A percentile compares a stretch with the other conserved stretches of the same genome.
phyloP scores from a whole-genome alignment of 768 basidiomycete species.

The Lentinula lateritia region DNA sequence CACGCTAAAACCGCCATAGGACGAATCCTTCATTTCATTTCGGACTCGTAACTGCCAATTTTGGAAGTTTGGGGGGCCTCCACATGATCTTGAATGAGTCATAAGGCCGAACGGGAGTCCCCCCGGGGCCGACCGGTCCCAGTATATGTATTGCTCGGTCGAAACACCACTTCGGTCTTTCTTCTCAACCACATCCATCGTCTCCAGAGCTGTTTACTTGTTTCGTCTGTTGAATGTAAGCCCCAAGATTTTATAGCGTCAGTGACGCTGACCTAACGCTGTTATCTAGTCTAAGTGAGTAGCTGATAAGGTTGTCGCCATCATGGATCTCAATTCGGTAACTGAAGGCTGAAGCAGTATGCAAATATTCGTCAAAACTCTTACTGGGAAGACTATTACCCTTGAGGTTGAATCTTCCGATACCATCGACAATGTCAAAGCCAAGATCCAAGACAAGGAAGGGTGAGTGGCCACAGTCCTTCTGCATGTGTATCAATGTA shows the following conservation, averaged over 20 bases:
- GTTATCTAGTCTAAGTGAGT: neutral
- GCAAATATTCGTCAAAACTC: conserved; percentile 55
- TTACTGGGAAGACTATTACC: conserved; percentile 57
- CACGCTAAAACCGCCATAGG: too few relatives aligned
- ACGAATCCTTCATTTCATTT: too few relatives aligned
- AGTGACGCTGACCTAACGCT: neutral
- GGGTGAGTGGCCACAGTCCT: neutral
- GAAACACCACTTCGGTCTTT: neutral
- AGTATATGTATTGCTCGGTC: too few relatives aligned
- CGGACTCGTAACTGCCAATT: too few relatives aligned
- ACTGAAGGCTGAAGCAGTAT: conserved; percentile 48
- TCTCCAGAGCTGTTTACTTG: neutral
- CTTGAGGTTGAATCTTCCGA: neutral
- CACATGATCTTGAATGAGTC: too few relatives aligned
- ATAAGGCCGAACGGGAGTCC: too few relatives aligned
- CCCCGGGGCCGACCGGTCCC: too few relatives aligned
- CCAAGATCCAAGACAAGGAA: conserved; percentile 18
- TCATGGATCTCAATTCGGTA: conserved; percentile 27
- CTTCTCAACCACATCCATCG: conserved; percentile 3
- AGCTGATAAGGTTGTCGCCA: neutral
- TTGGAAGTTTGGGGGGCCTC: too few relatives aligned
- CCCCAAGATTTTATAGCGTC: neutral
- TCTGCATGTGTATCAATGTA: neutral
- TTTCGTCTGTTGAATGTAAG: neutral
- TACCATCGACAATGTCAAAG: neutral